phyloP scores from a whole-genome alignment of 805 yeast species.

The Scheffersomyces spartinae region DNA sequence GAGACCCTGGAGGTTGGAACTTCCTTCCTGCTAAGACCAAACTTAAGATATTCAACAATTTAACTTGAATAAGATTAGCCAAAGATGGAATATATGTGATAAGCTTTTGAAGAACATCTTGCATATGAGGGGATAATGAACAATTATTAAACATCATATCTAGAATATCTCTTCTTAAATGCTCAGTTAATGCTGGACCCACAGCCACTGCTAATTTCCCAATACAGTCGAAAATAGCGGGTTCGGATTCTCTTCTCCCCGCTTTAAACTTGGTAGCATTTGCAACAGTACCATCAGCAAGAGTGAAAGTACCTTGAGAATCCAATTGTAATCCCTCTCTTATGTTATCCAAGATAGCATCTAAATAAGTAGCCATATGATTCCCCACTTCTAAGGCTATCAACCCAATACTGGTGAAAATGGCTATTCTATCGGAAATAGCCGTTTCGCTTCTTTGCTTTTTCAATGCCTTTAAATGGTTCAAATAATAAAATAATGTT shows the following conservation, averaged over 20 bases:
- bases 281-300: conserved; percentile 9
- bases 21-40: conserved; percentile 69
- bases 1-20: conserved; percentile 80
- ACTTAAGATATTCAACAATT: conserved; percentile 61
- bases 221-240: conserved; percentile 80
- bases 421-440: conserved; percentile 56
- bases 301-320: conserved; percentile 1
- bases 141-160: conserved; percentile 67
- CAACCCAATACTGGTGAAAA: conserved; percentile 73
- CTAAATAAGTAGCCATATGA: conserved; percentile 78
- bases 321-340: conserved; percentile 51
- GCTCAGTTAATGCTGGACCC: conserved; percentile 88
- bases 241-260: conserved; percentile 61
- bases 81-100: conserved; percentile 71
- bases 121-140: conserved; percentile 74
- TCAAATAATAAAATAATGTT: conserved; percentile 63
- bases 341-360: conserved; percentile 74
- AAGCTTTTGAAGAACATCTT: conserved; percentile 58
- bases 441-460: conserved; percentile 25
- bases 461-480: conserved; percentile 62
- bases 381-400: conserved; percentile 72
- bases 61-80: conserved; percentile 58
- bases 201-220: conserved; percentile 80
- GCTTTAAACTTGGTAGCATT: conserved; percentile 42
- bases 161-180: conserved; percentile 68